Evolutionary conservation across 2,329 filamentous ascomycete species (phyloP), one percentile per base, ranked within the genome.

Genomic region (Dryadomyces quercivorus): DNA sequence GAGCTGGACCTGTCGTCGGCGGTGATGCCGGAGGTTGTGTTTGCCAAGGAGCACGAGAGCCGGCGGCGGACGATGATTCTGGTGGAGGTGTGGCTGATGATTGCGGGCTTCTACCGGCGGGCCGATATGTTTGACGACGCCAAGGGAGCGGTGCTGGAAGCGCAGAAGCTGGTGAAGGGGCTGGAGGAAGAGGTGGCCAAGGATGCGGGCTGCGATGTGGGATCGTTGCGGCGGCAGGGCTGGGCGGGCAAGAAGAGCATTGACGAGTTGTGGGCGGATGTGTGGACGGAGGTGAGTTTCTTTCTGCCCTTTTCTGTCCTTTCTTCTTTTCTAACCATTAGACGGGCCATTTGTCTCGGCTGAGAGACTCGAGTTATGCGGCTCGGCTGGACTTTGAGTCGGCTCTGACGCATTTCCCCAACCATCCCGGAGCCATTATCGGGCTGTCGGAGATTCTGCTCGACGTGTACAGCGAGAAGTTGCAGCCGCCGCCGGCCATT

Each of bases 1-100:
- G 13, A 69, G 34, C 68, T 70, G 22, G 71, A 74, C 56, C 68
- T 74, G 3, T 68, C 73, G 5, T 70, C 74, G 6, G 71, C 71
- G 49, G 64, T 76, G 7, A 64, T 81, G 46, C 78, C 79, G 0
- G 61, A 73, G 16, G 69, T 82, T 18, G 73, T 78, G 40, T 80
- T 82, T 54, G 68, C 79, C 8, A 76, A 75, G 59, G 75, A 76
- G 10, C 75, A 77, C 60, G 70, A 75, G 58, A 72, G 70, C 59
- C 69, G 71, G 34, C 75, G 75, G 53, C 73, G 77, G 47, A 72
- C 69, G 36, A 70, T 71, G 7, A 72, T 82, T 12, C 66, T 98
- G 16, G 73, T 90, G 20, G 85, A 85, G 60, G 83, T 96, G 36
- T 98, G 93, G 93, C 75, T 96, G 9, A 85, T 93, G 65, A 89